Percentiles rank a stretch among this genome's conserved stretches.
Evolutionary conservation across 2,329 filamentous ascomycete species (phyloP).

Genomic region (Alternaria brassicae): DNA sequence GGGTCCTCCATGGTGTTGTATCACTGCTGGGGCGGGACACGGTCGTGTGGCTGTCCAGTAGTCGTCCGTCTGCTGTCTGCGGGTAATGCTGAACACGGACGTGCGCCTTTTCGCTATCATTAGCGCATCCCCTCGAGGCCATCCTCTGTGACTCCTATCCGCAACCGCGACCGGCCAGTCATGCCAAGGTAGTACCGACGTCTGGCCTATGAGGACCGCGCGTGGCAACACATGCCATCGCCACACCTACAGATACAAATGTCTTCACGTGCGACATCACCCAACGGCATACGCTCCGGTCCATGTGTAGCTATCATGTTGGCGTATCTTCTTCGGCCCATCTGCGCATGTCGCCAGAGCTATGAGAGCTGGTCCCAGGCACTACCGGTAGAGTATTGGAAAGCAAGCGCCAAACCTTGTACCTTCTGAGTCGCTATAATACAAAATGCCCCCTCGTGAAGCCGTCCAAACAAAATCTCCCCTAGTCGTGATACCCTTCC

Average conservation of each 20-base stretch:
- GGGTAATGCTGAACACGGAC: slow-evolving; percentile 23
- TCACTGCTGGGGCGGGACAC: slow-evolving; percentile 37
- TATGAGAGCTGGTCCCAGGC: neutral
- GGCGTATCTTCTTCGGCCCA: neutral
- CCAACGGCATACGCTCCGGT: neutral
- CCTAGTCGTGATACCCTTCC: neutral
- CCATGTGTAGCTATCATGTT: neutral
- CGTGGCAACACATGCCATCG: neutral
- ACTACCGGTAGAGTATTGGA: neutral
- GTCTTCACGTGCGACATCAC: neutral
- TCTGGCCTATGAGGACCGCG: slow-evolving; percentile 1
- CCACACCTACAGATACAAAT: slow-evolving; percentile 5
- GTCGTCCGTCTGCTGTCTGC: slow-evolving; percentile 21
- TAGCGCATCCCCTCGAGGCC: slow-evolving; percentile 17
- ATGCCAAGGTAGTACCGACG: neutral
- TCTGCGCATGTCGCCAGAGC: neutral
- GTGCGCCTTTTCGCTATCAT: slow-evolving; percentile 19
- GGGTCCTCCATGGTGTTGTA: slow-evolving; percentile 45
- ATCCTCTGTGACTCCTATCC: neutral
- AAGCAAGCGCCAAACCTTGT: neutral
- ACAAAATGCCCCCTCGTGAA: neutral
- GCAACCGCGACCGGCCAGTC: neutral
- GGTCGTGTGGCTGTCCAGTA: slow-evolving; percentile 18
- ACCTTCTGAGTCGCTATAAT: neutral
- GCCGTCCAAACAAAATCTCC: neutral